Base-by-base conservation (phyloP, 495 filamentous ascomycete genomes). In the Tuber brumale region DNA sequence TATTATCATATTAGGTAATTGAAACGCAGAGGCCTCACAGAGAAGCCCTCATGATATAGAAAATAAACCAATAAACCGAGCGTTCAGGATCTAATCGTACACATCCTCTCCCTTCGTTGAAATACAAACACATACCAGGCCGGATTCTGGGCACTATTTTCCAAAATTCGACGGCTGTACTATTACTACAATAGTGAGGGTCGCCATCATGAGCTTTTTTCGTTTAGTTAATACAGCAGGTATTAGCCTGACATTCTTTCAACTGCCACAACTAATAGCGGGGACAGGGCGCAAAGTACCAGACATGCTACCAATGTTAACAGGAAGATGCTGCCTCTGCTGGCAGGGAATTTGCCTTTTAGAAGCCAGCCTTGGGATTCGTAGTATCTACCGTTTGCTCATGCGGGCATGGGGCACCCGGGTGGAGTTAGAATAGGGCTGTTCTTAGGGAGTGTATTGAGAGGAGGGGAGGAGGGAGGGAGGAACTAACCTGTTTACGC, bases 311-410 rank as follows among this genome's bases (percentile, higher is more conserved):
- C 86, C 72, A 92, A 84, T 12, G 91, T 88, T 57, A 97, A 88
- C 51, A 97, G 76, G 39, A 94, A 88, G 77, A 99, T 89, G 76
- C 94, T 95, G 35, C 93, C 94, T 69, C 95, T 87, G 81, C 93
- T 95, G 1, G 95, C 95, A 0, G 95, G 95, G 78, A 97, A 99
- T 83, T 97, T 97, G 74, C 95, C 95, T 75, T 90, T 87, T 57
- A 97, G 90, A 73, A 99, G 90, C 92, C 96, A 99, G 80, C 95
- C 90, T 85, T 94, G 90, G 39, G 86, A 83, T 79, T 88, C 85
- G 74, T 90, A 87, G 74, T 90, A 91, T 69, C 89, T 85, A 69
- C 89, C 86, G 72, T 70, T 76, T 42, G 23, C 8, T 41, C 45
- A 19, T 9, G 42, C 3, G 19, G 35, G 42, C 45, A 43, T 51